phyloP scores from a whole-genome alignment of 352 stramenopile species.

The Thraustochytrium striatum region DNA sequence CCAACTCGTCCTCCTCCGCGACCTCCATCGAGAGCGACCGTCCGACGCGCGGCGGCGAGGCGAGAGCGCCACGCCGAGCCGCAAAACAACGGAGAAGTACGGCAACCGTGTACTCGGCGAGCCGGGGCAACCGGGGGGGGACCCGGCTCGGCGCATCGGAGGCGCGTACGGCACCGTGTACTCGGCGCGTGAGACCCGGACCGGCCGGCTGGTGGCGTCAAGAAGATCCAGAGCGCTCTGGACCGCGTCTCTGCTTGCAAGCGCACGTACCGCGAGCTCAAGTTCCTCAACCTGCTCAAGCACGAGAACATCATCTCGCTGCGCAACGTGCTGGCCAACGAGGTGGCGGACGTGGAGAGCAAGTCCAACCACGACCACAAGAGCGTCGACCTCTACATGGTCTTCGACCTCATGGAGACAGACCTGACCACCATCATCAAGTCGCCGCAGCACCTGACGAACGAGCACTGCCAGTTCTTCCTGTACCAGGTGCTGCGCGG shows the following conservation, averaged over 20 bases:
- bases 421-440: constrained; percentile 97
- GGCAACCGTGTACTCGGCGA: too few species aligned
- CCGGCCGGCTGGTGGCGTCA: constrained; percentile 83
- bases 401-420: constrained; percentile 95
- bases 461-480: constrained; percentile 88
- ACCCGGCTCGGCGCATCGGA: too few species aligned
- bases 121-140: too few species aligned
- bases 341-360: constrained; percentile 81
- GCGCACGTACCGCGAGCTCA: constrained; percentile 95
- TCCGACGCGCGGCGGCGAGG: too few species aligned
- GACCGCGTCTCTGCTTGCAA: constrained; percentile 98
- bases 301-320: constrained; percentile 94
- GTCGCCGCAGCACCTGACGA: constrained; percentile 75
- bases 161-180: constrained; percentile 85
- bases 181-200: constrained; percentile 67
- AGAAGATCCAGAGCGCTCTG: constrained; percentile 88
- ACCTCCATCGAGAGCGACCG: too few species aligned
- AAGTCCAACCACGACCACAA: constrained; percentile 56
- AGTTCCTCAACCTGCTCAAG: constrained; percentile 82
- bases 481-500: constrained; percentile 75
- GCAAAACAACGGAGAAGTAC: too few species aligned
- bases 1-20: too few species aligned
- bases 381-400: constrained; percentile 96
- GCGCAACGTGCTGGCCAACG: constrained; percentile 84
- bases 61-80: too few species aligned